Percentiles rank a stretch among this genome's conserved stretches.
These are phyloP conservation scores for Calamus simplicifolius DNA, from an alignment of 176 grass and related monocot species.

Conservation along the genomic window DNA sequence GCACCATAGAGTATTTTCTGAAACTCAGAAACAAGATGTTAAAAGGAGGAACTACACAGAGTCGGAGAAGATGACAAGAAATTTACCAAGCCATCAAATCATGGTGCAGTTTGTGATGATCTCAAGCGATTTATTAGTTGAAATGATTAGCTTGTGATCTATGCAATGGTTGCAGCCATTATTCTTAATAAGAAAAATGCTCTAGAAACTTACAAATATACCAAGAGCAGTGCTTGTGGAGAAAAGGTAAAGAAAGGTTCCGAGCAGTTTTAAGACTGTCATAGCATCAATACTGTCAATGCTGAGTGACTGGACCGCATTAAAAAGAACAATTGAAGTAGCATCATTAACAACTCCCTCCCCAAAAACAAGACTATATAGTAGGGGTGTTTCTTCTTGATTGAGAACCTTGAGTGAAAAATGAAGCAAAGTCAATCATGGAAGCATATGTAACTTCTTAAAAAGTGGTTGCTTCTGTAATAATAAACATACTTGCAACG, in stretches of 20 bases:
- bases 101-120: too few relatives aligned
- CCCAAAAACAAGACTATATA: constrained; percentile 18
- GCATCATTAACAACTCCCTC: constrained; percentile 23
- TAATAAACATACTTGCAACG: constrained; percentile 8
- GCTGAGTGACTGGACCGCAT: constrained; percentile 15
- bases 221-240: constrained; percentile 18
- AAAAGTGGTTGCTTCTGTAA: not conserved
- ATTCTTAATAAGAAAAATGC: too few relatives aligned
- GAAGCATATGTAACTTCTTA: not conserved
- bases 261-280: constrained; percentile 4
- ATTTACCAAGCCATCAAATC: too few relatives aligned
- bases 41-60: too few relatives aligned
- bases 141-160: too few relatives aligned
- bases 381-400: constrained; percentile 20
- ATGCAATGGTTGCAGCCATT: too few relatives aligned
- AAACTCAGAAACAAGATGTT: too few relatives aligned
- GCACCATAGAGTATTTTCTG: too few relatives aligned
- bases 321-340: constrained; percentile 19
- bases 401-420: constrained; percentile 15
- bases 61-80: too few relatives aligned
- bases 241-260: constrained; percentile 18
- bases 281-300: constrained; percentile 3
- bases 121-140: too few relatives aligned
- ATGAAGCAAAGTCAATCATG: not conserved
- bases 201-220: constrained; percentile 10